These are phyloP conservation scores for Trametes gibbosa DNA, from an alignment of 768 basidiomycete species.

Conservation along the genomic window DNA sequence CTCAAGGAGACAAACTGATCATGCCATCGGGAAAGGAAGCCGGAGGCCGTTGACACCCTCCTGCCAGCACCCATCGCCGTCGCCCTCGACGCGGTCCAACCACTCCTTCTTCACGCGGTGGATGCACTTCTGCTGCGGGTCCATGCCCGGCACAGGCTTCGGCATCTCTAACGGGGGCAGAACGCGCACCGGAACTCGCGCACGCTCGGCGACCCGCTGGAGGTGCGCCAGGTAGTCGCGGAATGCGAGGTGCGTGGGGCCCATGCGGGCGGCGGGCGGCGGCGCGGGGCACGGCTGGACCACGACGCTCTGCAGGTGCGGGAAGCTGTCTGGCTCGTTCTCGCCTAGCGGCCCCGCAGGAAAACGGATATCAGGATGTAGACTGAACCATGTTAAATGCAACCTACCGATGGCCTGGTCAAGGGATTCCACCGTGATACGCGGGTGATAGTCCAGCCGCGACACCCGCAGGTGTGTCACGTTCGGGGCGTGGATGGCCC, in stretches of 20 bases:
- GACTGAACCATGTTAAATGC: neutral
- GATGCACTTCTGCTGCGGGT: slow-evolving; percentile 11
- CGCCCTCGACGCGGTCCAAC: slow-evolving; percentile 54
- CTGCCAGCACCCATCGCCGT: slow-evolving; percentile 5
- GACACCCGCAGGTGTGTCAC: slow-evolving; percentile 19
- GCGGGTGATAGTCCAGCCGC: slow-evolving; percentile 9
- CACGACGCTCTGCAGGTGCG: slow-evolving; percentile 3
- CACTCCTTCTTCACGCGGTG: slow-evolving; percentile 57
- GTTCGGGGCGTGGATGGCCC: slow-evolving; percentile 15
- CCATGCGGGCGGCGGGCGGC: neutral
- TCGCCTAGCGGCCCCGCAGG: neutral
- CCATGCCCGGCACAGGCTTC: neutral
- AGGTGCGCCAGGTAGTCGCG: slow-evolving; percentile 8
- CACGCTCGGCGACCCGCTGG: neutral
- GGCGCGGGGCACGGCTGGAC: slow-evolving; percentile 13
- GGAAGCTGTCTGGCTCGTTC: neutral
- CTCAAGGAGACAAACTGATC: no score
- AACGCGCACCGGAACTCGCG: slow-evolving; percentile 11
- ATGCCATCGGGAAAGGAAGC: no score
- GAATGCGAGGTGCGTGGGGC: slow-evolving; percentile 2
- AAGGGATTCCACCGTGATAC: slow-evolving; percentile 7
- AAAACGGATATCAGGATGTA: neutral
- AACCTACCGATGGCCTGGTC: slow-evolving; percentile 10
- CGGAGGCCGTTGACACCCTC: neutral
- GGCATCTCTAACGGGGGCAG: slow-evolving; percentile 4